Percentiles rank a stretch among this genome's conserved stretches.
Conservation (phyloP, 169 alveolate genomes). For the Cryptosporidium andersoni region DNA sequence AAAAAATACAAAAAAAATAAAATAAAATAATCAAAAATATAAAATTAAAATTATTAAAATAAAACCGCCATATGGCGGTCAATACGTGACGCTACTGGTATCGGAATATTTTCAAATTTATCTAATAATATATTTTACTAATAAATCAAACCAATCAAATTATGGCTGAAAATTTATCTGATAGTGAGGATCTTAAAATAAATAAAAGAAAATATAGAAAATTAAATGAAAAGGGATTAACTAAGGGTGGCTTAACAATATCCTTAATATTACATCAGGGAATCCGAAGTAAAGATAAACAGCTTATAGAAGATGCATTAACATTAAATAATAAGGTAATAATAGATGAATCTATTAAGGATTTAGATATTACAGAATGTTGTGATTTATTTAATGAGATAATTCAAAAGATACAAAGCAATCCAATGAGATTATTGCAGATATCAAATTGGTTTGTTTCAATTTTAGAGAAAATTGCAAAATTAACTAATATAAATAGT, state of each 20-base stretch:
- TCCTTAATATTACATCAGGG: constrained; percentile 34
- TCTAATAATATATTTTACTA: no score
- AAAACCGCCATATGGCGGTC: no score
- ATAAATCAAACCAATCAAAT: background rate
- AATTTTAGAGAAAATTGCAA: constrained; percentile 8
- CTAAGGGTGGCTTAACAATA: constrained; percentile 10
- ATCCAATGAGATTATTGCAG: constrained; percentile 59
- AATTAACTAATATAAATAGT: background rate
- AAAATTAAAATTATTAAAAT: no score
- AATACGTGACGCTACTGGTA: no score
- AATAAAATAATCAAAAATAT: no score
- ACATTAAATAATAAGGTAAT: constrained; percentile 12
- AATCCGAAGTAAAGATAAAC: constrained; percentile 50
- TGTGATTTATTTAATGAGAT: constrained; percentile 52
- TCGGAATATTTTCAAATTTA: no score
- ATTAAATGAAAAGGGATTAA: constrained; percentile 1
- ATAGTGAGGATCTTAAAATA: background rate
- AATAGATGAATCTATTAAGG: constrained; percentile 11
- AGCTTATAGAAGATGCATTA: constrained; percentile 46
- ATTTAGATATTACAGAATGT: constrained; percentile 4
- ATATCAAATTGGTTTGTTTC: constrained; percentile 31
- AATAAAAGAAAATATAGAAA: background rate
- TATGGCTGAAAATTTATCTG: background rate
- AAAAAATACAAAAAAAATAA: no score
- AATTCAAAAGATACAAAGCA: constrained; percentile 36